Conservation (phyloP, 306 rosid genomes). For the Lupinus albus region DNA sequence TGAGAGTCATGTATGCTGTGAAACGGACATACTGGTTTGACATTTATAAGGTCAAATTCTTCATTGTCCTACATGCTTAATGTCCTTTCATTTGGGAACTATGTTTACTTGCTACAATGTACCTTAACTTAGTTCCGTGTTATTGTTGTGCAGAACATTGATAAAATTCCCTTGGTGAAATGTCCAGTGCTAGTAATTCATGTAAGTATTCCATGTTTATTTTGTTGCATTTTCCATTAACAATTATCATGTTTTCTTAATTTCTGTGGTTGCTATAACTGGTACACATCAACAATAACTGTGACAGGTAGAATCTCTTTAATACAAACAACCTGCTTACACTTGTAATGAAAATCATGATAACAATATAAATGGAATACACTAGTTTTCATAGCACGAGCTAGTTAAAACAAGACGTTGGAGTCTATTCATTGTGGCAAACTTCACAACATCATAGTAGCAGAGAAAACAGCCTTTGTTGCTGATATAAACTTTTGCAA, state of each 20-base stretch:
- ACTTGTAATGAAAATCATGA: constrained; percentile 23
- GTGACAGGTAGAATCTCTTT: constrained; percentile 22
- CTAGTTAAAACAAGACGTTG: neutral
- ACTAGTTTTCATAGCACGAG: neutral
- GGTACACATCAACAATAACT: neutral
- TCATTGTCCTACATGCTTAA: constrained; percentile 15
- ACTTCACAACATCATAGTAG: constrained; percentile 11
- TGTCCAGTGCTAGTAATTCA: constrained; percentile 87
- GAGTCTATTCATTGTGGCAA: constrained; percentile 27
- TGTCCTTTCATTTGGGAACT: constrained; percentile 25
- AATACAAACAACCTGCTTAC: neutral
- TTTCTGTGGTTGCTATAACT: neutral
- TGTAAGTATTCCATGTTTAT: constrained; percentile 54
- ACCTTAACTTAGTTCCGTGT: constrained; percentile 39
- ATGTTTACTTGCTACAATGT: neutral
- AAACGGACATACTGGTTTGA: constrained; percentile 91
- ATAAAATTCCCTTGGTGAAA: constrained; percentile 80
- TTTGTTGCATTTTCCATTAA: constrained; percentile 21
- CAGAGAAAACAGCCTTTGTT: constrained; percentile 10
- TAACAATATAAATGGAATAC: constrained; percentile 10
- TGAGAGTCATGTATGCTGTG: constrained; percentile 95
- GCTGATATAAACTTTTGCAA: constrained; percentile 6
- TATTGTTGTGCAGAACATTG: constrained; percentile 73
- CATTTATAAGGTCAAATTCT: constrained; percentile 76
- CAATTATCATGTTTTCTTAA: constrained; percentile 20